Evolutionary conservation across 176 grass and related monocot species (phyloP).

Genomic region (Triticum urartu): DNA sequence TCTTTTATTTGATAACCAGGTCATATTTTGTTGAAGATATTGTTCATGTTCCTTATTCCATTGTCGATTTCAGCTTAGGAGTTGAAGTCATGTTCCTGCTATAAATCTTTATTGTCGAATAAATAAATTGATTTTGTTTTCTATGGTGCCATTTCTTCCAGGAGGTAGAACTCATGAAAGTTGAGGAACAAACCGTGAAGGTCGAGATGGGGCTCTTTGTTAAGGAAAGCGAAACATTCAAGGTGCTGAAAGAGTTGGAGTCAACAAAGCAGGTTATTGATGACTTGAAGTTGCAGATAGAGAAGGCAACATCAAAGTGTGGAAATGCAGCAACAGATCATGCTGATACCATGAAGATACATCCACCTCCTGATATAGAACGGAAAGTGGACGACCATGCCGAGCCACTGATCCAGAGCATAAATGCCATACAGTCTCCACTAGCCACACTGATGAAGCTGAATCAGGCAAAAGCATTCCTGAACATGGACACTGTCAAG

Average conservation of each 20-base stretch:
- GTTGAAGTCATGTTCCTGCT: background rate
- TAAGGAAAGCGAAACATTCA: conserved; percentile 88
- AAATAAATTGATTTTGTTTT: conserved; percentile 16
- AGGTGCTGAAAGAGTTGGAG: conserved; percentile 83
- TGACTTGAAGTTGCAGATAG: conserved; percentile 58
- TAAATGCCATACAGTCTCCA: conserved; percentile 41
- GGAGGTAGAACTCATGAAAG: conserved; percentile 94
- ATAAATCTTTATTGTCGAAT: conserved; percentile 15
- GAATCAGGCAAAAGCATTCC: conserved; percentile 79
- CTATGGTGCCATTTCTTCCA: conserved; percentile 38
- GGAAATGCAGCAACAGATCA: conserved; percentile 1
- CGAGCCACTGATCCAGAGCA: conserved; percentile 23
- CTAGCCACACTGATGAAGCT: conserved; percentile 65
- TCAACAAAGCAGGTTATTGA: conserved; percentile 69
- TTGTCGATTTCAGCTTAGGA: background rate
- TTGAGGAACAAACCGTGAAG: conserved; percentile 94
- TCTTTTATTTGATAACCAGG: background rate
- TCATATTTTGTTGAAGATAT: background rate
- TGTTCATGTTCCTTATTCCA: background rate
- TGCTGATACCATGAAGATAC: conserved; percentile 1
- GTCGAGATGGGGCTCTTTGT: conserved; percentile 96
- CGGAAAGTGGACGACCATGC: conserved; percentile 30
- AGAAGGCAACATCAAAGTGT: conserved; percentile 40
- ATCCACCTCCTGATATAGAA: conserved; percentile 29
- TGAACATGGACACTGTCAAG: conserved; percentile 67